These are phyloP conservation scores for Cinchona pubescens DNA, from an alignment of 257 asterid genomes.

Conservation along the genomic window DNA sequence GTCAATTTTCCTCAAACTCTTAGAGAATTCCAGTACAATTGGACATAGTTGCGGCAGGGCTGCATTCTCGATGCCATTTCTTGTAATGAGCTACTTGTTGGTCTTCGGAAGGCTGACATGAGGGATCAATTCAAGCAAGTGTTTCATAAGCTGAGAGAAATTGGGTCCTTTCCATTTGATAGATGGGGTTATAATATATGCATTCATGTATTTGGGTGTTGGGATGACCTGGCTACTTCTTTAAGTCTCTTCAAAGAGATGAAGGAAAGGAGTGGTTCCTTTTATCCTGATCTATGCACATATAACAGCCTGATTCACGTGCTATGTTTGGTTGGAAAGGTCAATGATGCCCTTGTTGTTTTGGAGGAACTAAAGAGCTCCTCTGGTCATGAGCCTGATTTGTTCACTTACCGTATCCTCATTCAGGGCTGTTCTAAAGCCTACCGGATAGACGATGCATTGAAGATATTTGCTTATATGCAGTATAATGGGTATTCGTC, in stretches of 20 bases:
- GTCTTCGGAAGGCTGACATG: constrained; percentile 71
- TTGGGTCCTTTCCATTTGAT: constrained; percentile 60
- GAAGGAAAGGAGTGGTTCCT: constrained; percentile 58
- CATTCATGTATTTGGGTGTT: constrained; percentile 69
- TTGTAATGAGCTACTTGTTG: constrained; percentile 83
- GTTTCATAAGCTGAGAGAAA: constrained; percentile 50
- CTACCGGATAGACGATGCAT: constrained; percentile 58
- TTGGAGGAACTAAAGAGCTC: constrained; percentile 91
- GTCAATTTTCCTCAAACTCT: constrained; percentile 64
- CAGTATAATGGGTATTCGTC: constrained; percentile 60
- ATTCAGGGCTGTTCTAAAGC: constrained; percentile 82
- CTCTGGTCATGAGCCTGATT: constrained; percentile 79
- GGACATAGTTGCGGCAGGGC: constrained; percentile 29
- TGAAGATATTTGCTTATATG: constrained; percentile 71
- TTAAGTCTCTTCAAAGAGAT: constrained; percentile 79
- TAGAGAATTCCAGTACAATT: constrained; percentile 39
- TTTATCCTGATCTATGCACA: constrained; percentile 77
- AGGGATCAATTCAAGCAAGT: constrained; percentile 59
- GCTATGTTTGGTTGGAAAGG: constrained; percentile 79
- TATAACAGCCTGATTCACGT: constrained; percentile 84
- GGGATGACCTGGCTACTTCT: constrained; percentile 69
- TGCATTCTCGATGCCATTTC: constrained; percentile 65
- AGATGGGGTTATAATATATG: constrained; percentile 84
- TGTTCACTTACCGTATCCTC: constrained; percentile 72
- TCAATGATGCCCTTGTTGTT: constrained; percentile 70